These are phyloP conservation scores for Cordyceps farinosa DNA, from an alignment of 2,329 filamentous ascomycete species.

Conservation along the genomic window DNA sequence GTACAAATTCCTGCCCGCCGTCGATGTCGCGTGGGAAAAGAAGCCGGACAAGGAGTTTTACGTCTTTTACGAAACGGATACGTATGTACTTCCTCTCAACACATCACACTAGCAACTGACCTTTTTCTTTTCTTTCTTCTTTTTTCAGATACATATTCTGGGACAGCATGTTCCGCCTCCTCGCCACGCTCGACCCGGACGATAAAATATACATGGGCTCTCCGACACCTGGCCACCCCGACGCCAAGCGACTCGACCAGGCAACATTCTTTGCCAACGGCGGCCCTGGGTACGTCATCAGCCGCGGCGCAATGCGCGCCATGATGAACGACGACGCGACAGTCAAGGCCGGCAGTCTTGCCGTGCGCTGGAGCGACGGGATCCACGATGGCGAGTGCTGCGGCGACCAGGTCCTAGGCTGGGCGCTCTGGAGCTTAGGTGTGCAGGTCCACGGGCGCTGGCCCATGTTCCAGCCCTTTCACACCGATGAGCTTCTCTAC, in stretches of 20 bases:
- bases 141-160: slow-evolving; percentile 17
- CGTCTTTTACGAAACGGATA: slow-evolving; percentile 55
- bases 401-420: slow-evolving; percentile 17
- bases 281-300: slow-evolving; percentile 19
- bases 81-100: slow-evolving; percentile 33
- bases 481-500: neutral
- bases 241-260: neutral
- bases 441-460: slow-evolving; percentile 15
- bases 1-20: slow-evolving; percentile 55
- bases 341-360: slow-evolving; percentile 11
- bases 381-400: slow-evolving; percentile 17
- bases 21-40: slow-evolving; percentile 45
- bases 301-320: slow-evolving; percentile 10
- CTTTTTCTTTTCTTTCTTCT: neutral
- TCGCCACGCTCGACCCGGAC: slow-evolving; percentile 15
- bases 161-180: slow-evolving; percentile 20
- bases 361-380: slow-evolving; percentile 3
- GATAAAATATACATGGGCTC: slow-evolving; percentile 4
- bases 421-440: slow-evolving; percentile 1
- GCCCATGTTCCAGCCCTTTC: slow-evolving; percentile 16
- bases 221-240: neutral
- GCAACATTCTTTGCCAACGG: slow-evolving; percentile 18
- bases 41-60: slow-evolving; percentile 50
- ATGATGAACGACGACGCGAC: no score
- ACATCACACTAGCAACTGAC: neutral